Evolutionary conservation across 495 filamentous ascomycete genomes (phyloP), one percentile per base, ranked within the genome.

Genomic region (Penicillium argentinense): DNA sequence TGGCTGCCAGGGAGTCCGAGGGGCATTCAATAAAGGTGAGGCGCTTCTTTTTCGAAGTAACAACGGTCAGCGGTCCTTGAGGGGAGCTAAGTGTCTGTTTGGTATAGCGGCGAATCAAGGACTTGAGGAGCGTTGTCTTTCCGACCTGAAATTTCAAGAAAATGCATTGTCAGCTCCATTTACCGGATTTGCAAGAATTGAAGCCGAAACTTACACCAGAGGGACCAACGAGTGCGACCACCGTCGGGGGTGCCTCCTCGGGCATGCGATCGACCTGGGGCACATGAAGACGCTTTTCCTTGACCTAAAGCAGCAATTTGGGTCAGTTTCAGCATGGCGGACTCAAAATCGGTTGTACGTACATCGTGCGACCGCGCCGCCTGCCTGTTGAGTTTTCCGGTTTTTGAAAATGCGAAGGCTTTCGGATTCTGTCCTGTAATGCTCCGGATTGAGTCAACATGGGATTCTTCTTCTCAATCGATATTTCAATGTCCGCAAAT

Each of bases 1-100:
- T 95, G 43, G 84, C 86, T 23, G 92, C 91, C 38, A 98, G 81
- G 19, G 81, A 85, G 55, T 97, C 91, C 57, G 91, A 89, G 9
- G 95, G 92, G 57, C 89, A 96, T 83, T 98, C 93, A 56, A 98
- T 68, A 66, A 98, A 96, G 0, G 93, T 97, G 34, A 98, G 79
- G 16, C 93, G 83, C 59, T 93, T 84, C 47, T 86, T 82, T 68
- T 97, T 97, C 24, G 91, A 93, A 0, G 93, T 97, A 18, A 98
- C 90, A 30, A 97, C 83, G 1, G 93, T 98, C 50, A 98, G 83
- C 9, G 93, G 93, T 7, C 93, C 93, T 57, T 85, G 84, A 3
- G 93, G 92, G 14, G 90, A 81, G 49, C 88, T 85, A 13, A 98
- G 81, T 7, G 87, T 90, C 64, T 98, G 92, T 62, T 98, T 98